Conservation (phyloP, 2,329 filamentous ascomycete genomes). For the Clonostachys byssicola region DNA sequence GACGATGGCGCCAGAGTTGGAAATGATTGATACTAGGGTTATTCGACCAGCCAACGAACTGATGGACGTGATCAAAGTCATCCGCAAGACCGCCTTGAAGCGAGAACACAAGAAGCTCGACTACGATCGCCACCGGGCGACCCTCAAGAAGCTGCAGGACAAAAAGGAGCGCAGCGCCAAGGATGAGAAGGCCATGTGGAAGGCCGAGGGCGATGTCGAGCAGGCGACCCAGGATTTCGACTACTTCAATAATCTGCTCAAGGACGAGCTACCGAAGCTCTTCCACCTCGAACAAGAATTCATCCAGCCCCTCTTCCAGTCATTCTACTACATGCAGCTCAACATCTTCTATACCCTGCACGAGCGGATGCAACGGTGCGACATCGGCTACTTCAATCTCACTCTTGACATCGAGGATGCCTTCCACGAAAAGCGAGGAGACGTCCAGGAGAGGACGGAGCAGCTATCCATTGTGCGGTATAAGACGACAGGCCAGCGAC, state of each 20-base stretch:
- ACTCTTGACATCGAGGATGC: conserved; percentile 87
- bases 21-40: conserved; percentile 93
- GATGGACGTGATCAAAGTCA: conserved; percentile 90
- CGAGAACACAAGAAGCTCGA: conserved; percentile 97
- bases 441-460: conserved; percentile 82
- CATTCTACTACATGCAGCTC: conserved; percentile 99
- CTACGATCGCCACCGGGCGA: conserved; percentile 80
- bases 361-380: conserved; percentile 94
- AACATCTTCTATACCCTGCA: conserved; percentile 99
- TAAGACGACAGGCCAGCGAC: conserved; percentile 76
- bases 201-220: conserved; percentile 88
- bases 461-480: conserved; percentile 82
- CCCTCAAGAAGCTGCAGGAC: conserved; percentile 90
- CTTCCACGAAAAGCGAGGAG: conserved; percentile 83
- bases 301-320: conserved; percentile 95
- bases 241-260: conserved; percentile 95
- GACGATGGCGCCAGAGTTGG: conserved; percentile 83
- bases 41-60: conserved; percentile 92
- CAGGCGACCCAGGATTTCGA: conserved; percentile 93
- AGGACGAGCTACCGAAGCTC: conserved; percentile 90
- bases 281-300: conserved; percentile 90
- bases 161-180: conserved; percentile 97
- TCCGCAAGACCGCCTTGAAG: conserved; percentile 83
- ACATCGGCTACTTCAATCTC: conserved; percentile 97
- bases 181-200: conserved; percentile 96